phyloP scores from a whole-genome alignment of 495 filamentous ascomycete genomes.

The Lentithecium fluviatile region DNA sequence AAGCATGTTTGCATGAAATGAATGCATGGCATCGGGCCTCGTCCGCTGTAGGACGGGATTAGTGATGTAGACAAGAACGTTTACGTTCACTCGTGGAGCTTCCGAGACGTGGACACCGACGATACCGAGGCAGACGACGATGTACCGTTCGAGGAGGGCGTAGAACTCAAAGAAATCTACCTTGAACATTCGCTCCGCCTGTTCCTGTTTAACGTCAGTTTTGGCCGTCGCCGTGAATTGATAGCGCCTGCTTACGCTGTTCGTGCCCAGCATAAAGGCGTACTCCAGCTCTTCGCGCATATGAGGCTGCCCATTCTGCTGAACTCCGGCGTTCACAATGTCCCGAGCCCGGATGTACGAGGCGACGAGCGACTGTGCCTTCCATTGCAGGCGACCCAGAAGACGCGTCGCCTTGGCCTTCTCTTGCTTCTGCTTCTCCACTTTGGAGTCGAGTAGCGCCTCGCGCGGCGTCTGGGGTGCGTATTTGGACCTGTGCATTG shows the following conservation, averaged over 20 bases:
- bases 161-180: conserved; percentile 71
- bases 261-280: conserved; percentile 7
- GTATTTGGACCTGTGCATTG: conserved; percentile 11
- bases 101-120: conserved; percentile 51
- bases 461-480: conserved; percentile 17
- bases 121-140: conserved; percentile 60
- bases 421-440: conserved; percentile 25
- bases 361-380: conserved; percentile 22
- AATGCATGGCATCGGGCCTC: conserved; percentile 41
- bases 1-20: conserved; percentile 65
- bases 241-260: neutral
- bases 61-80: conserved; percentile 13
- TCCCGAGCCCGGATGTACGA: conserved; percentile 28
- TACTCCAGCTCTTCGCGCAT: conserved; percentile 1
- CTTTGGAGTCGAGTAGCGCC: conserved; percentile 2
- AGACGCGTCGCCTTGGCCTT: conserved; percentile 28
- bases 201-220: conserved; percentile 10
- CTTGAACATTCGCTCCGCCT: conserved; percentile 57
- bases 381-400: conserved; percentile 27
- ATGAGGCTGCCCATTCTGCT: neutral
- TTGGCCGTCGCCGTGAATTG: no score
- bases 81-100: conserved; percentile 12
- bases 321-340: conserved; percentile 3
- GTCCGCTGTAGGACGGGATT: conserved; percentile 8
- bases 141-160: conserved; percentile 61